Base-by-base conservation (phyloP, 805 yeast genomes). In the Candida railenensis region DNA sequence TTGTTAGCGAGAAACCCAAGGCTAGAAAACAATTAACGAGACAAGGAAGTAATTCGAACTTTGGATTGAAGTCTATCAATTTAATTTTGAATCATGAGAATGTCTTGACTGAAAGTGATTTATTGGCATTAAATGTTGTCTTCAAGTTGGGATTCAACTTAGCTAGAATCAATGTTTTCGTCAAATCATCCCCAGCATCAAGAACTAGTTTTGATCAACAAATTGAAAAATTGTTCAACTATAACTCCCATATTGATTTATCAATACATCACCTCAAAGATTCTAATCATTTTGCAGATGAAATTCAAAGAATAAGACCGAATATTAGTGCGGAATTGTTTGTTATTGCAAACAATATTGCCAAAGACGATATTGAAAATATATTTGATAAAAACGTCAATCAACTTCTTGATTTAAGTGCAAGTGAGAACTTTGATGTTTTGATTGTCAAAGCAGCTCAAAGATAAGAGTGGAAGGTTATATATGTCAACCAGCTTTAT, bases 21-120 rank as follows among this genome's bases (percentile, higher is more conserved):
- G 19, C 5, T 9, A 30, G 25, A n/a, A 20, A 37, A 28, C 34
- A 51, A 45, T 25, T 45, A 32, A 47, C 52, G 9, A 48, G 47
- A 19, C 41, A 56, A 9, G 43, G 52, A 15, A 36, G 39, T 22
- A 36, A 19, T 22, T 36, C 39, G n/a, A 36, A 36, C 18, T 48
- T 53, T 38, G 50, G 47, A 4, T 46, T 53, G 19, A 52, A 51
- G 20, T 34, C 59, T 1, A 36, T 67, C 11, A 64, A 62, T 50
- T 50, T 67, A 15, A 53, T 70, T 12, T 51, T 69, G 40, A 59
- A 54, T 41, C 66, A 65, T 48, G 67, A 62, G 43, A 67, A 67
- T 49, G 48, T 63, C 11, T 53, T 69, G 43, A 65, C 69, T 48
- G 48, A 62, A 2, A 63, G 66, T 30, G 75, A 70, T 46, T 55